Conservation (phyloP, 768 basidiomycete species). For the Tricholoma terreum region DNA sequence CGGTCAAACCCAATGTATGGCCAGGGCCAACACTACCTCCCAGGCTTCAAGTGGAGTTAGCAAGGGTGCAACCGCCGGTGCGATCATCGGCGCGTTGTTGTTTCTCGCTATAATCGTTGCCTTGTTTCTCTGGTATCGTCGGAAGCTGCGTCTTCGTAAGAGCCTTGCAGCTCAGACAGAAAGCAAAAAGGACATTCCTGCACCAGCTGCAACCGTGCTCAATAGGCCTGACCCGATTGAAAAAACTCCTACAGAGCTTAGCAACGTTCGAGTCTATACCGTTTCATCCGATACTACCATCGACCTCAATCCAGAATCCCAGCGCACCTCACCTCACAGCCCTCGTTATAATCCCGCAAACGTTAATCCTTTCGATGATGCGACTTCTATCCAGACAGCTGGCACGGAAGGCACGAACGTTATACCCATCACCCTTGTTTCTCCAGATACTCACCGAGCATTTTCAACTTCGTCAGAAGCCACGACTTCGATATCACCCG, state of each 20-base stretch:
- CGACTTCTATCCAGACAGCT: conserved; percentile 80
- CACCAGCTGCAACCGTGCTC: conserved; percentile 72
- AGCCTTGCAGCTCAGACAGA: conserved; percentile 32
- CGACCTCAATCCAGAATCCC: conserved; percentile 56
- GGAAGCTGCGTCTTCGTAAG: conserved; percentile 44
- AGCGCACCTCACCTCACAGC: conserved; percentile 30
- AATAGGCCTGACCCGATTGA: conserved; percentile 81
- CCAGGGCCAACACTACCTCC: conserved; percentile 19
- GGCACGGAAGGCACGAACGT: conserved; percentile 79
- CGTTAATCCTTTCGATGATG: conserved; percentile 75
- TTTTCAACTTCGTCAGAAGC: conserved; percentile 29
- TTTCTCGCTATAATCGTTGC: conserved; percentile 52
- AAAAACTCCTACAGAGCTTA: conserved; percentile 43
- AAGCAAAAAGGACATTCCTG: conserved; percentile 59
- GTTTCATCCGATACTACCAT: conserved; percentile 49
- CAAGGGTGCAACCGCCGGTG: conserved; percentile 72
- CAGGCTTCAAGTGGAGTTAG: conserved; percentile 44
- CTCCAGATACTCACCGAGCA: conserved; percentile 47
- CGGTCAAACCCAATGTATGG: conserved; percentile 49
- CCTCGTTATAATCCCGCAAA: conserved; percentile 30
- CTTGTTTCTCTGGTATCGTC: conserved; percentile 64
- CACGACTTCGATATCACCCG: conserved; percentile 42
- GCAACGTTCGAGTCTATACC: conserved; percentile 47
- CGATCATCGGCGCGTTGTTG: conserved; percentile 60
- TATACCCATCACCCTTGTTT: conserved; percentile 80